Percentiles rank a stretch among this genome's conserved stretches.
Conservation (phyloP, 1,139 yeast species). For the Diutina pseudorugosa region DNA sequence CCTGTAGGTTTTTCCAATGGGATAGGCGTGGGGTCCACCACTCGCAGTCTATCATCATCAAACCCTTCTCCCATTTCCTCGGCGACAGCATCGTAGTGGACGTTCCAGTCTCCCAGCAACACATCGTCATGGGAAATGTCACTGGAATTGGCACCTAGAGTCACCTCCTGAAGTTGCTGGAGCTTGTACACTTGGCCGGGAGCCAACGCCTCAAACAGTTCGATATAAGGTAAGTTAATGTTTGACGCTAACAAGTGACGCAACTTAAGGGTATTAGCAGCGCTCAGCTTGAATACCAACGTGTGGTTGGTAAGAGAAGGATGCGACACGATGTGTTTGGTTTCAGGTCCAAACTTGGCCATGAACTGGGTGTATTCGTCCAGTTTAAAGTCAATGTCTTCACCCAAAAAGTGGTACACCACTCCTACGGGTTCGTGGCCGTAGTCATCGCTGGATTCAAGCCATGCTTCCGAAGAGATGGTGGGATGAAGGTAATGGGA, state of each 20-base stretch:
- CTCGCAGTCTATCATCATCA: not conserved
- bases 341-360: constrained; percentile 33
- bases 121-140: constrained; percentile 13
- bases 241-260: constrained; percentile 39
- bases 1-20: not conserved
- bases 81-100: constrained; percentile 5
- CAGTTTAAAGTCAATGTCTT: constrained; percentile 39
- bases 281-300: constrained; percentile 44
- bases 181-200: constrained; percentile 11
- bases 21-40: not conserved
- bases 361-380: constrained; percentile 34
- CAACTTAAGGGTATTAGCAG: constrained; percentile 42
- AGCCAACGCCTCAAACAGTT: constrained; percentile 12
- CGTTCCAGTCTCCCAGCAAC: constrained; percentile 21
- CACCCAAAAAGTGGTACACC: constrained; percentile 72
- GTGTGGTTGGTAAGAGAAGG: constrained; percentile 48
- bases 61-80: constrained; percentile 6
- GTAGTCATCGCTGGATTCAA: constrained; percentile 11
- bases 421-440: constrained; percentile 32
- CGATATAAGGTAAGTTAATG: constrained; percentile 38
- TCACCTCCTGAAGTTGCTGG: constrained; percentile 22
- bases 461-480: constrained; percentile 19
- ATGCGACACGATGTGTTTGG: constrained; percentile 63
- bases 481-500: constrained; percentile 36
- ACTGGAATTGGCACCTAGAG: constrained; percentile 16